phyloP scores from a whole-genome alignment of 371 early-diverging fungal genomes.

The Mucor indicus region DNA sequence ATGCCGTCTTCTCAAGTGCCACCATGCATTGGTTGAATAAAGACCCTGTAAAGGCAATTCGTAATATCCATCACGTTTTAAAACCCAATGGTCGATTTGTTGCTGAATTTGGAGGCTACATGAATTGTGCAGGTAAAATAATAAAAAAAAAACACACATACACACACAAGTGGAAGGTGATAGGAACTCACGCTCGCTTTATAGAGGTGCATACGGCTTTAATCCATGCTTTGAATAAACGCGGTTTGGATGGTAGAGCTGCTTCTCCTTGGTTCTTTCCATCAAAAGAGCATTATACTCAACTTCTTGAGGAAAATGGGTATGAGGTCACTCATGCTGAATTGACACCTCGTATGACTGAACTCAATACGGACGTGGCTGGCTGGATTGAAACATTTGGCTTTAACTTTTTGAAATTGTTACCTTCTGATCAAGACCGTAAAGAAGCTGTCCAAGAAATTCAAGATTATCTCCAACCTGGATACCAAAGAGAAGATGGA shows the following conservation, averaged over 20 bases:
- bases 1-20: conserved; percentile 64
- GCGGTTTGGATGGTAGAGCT: conserved; percentile 51
- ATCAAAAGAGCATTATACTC: conserved; percentile 45
- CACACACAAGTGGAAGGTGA: too few species aligned
- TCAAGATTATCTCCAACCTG: conserved; percentile 41
- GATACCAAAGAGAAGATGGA: conserved; percentile 52
- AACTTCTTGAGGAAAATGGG: conserved; percentile 54
- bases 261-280: conserved; percentile 74
- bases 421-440: conserved; percentile 37
- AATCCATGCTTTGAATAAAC: conserved; percentile 52
- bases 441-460: conserved; percentile 45
- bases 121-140: conserved; percentile 42
- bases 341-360: conserved; percentile 55
- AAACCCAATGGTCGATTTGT: conserved; percentile 61
- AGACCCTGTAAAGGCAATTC: conserved; percentile 58
- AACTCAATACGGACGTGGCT: conserved; percentile 50
- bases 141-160: too few species aligned
- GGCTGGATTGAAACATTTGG: conserved; percentile 77
- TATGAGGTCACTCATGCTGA: conserved; percentile 47
- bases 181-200: not conserved
- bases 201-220: conserved; percentile 53
- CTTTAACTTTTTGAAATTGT: conserved; percentile 43
- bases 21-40: conserved; percentile 74
- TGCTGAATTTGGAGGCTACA: conserved; percentile 61
- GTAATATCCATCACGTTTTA: conserved; percentile 52